Evolutionary conservation across 2,329 filamentous ascomycete genomes (phyloP).

Genomic region (Mycosphaerelloides madeirae): DNA sequence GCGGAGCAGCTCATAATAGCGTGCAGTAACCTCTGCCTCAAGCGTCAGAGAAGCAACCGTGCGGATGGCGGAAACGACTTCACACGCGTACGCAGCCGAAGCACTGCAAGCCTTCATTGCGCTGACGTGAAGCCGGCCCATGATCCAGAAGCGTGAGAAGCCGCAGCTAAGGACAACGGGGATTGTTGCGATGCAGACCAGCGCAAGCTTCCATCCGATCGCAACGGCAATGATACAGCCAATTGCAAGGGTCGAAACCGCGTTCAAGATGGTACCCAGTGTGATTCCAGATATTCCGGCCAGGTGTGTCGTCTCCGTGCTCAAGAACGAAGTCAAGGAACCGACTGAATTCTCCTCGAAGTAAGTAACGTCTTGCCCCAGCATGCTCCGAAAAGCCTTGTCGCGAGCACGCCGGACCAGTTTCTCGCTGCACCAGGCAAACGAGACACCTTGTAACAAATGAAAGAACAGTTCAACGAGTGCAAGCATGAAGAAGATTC

Average conservation of each 20-base stretch:
- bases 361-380: constrained; percentile 84
- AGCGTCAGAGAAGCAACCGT: constrained; percentile 27
- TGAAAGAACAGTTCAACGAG: constrained; percentile 38
- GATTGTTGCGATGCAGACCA: constrained; percentile 43
- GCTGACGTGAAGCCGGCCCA: neutral
- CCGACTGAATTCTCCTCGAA: constrained; percentile 60
- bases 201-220: constrained; percentile 47
- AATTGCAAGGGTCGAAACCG: constrained; percentile 38
- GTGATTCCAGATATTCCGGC: constrained; percentile 51
- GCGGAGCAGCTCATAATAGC: neutral
- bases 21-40: constrained; percentile 10
- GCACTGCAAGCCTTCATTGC: neutral
- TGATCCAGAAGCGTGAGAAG: constrained; percentile 41
- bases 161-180: constrained; percentile 43
- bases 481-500: constrained; percentile 53
- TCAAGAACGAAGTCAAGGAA: constrained; percentile 40
- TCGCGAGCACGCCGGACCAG: constrained; percentile 77
- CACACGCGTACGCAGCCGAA: constrained; percentile 24
- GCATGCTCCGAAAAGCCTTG: constrained; percentile 73
- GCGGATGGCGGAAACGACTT: constrained; percentile 26
- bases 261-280: constrained; percentile 43
- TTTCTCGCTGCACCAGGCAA: constrained; percentile 75
- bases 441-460: constrained; percentile 61
- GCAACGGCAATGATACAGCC: constrained; percentile 46
- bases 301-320: constrained; percentile 47